Evolutionary conservation across 2,329 filamentous ascomycete species (phyloP), one percentile per base, ranked within the genome.

Genomic region (Stachybotrys chlorohalonatus): DNA sequence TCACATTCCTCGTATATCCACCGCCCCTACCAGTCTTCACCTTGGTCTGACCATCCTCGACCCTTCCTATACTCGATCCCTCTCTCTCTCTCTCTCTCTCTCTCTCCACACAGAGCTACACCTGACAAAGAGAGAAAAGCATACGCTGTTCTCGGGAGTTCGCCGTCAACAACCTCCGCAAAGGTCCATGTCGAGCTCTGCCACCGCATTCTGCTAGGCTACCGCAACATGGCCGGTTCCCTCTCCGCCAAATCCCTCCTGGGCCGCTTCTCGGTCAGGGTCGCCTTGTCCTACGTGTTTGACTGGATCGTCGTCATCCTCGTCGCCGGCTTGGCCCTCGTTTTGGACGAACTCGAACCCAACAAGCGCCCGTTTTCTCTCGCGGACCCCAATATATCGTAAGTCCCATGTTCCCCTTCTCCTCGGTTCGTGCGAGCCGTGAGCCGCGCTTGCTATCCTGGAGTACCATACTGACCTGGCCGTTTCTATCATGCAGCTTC

Each of bases 381-480:
- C 13, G 64, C 69, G 42, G 85, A 96, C 64, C 82, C 85, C 24
- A 81, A 82, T 57, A 95, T 96, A 64, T 88, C 89, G 80, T 83
- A 69, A 55, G 78, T 70, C 17, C 36, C 32, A 17, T 24, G 17
- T 46, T 31, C 49, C 47, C 15, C 17, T 31, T 31, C 6, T 13
- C 46, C n/a, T 16, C 46, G 9, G 16, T 24, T 24, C 46, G 8
- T n/a, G 15, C 46, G 7, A 16, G 42, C 39, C 52, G 42, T 56
- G 24, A 24, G 24, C 24, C 2, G 24, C 15, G 49, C 55, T 60
- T 50, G 57, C 52, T 17, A 49, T 42, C 36, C 32, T 24, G 9
- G 36, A 42, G 9, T 9, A 13, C 13, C 9, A 42, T 9, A 5
- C 36, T 42, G 36, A 42, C 36, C 13, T 42, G 36, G 36, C 36